Evolutionary conservation across 2,329 filamentous ascomycete species (phyloP).

Genomic region (Fusarium burgessii): DNA sequence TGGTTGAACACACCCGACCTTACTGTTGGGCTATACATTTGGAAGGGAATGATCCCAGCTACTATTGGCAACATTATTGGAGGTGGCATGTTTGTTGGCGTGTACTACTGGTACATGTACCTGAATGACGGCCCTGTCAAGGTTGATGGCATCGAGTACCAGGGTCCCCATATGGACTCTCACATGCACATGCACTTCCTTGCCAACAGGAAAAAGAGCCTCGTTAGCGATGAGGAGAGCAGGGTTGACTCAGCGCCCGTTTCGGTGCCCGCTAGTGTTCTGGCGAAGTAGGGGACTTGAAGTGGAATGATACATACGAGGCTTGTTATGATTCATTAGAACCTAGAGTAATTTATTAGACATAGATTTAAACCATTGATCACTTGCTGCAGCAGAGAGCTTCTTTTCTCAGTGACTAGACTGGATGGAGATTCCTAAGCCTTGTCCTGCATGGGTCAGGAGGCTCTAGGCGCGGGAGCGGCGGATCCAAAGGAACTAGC

Average conservation of each 20-base stretch:
- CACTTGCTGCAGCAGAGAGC: rapidly evolving
- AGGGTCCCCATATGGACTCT: slow-evolving; percentile 13
- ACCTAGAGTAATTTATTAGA: not conserved
- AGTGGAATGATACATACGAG: not conserved
- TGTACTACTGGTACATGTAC: slow-evolving; percentile 48
- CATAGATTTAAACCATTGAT: rapidly evolving
- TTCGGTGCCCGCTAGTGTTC: slow-evolving; percentile 9
- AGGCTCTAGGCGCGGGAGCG: not conserved
- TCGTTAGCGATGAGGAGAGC: slow-evolving; percentile 36
- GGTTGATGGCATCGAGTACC: slow-evolving; percentile 25
- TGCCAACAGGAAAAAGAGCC: slow-evolving; percentile 2
- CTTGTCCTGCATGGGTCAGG: not conserved
- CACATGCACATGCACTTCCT: slow-evolving; percentile 22
- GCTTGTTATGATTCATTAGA: not conserved
- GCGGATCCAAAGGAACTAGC: not conserved
- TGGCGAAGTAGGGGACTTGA: not conserved
- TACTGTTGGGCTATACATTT: slow-evolving; percentile 64
- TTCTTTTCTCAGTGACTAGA: rapidly evolving
- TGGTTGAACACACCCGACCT: slow-evolving; percentile 60
- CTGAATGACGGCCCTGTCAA: slow-evolving; percentile 27
- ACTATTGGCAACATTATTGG: slow-evolving; percentile 66
- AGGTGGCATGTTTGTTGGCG: slow-evolving; percentile 64
- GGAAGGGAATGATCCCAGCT: slow-evolving; percentile 67
- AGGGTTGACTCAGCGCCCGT: slow-evolving; percentile 16
- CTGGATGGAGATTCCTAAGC: not conserved